Percentiles rank a stretch among this genome's conserved stretches.
These are phyloP conservation scores for Schizophyllum commune DNA, from an alignment of 1,284 basidiomycete genomes.

Conservation along the genomic window DNA sequence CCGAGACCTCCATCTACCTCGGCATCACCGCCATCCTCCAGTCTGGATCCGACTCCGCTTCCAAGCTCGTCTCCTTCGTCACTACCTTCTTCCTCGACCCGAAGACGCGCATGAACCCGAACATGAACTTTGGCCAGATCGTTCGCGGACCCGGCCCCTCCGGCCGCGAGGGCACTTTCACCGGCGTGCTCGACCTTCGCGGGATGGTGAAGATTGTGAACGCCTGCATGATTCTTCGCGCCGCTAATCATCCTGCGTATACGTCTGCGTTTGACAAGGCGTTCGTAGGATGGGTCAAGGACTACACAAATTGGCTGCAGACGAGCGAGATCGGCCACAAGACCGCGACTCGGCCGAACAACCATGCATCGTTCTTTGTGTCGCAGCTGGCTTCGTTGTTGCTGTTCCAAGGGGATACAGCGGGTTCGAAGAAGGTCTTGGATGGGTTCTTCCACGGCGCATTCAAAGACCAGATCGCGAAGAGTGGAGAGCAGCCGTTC, in stretches of 20 bases:
- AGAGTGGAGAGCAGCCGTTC: conserved; percentile 51
- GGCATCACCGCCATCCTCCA: conserved; percentile 39
- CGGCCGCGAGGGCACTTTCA: conserved; percentile 41
- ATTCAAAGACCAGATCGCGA: conserved; percentile 46
- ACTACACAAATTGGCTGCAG: conserved; percentile 43
- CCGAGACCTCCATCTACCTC: conserved; percentile 46
- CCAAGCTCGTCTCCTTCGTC: conserved; percentile 33
- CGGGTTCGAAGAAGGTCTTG: conserved; percentile 31
- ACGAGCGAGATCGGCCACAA: conserved; percentile 37
- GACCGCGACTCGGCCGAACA: conserved; percentile 33
- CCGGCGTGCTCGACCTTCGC: conserved; percentile 50
- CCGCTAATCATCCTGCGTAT: conserved; percentile 35
- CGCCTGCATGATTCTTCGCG: conserved; percentile 37
- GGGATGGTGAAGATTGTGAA: conserved; percentile 48
- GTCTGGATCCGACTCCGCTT: conserved; percentile 27
- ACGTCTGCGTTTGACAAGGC: conserved; percentile 30
- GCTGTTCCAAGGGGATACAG: conserved; percentile 27
- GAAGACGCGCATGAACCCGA: conserved; percentile 51
- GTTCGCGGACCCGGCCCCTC: conserved; percentile 45
- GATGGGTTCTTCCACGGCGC: conserved; percentile 36
- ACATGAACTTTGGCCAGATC: conserved; percentile 54
- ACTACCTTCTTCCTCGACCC: conserved; percentile 45
- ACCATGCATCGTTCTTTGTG: conserved; percentile 42
- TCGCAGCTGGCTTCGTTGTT: conserved; percentile 32
- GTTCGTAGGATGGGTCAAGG: conserved; percentile 38